Percentiles rank a stretch among this genome's conserved stretches.
Conservation (phyloP, 345 rosid genomes). For the Noccaea caerulescens region DNA sequence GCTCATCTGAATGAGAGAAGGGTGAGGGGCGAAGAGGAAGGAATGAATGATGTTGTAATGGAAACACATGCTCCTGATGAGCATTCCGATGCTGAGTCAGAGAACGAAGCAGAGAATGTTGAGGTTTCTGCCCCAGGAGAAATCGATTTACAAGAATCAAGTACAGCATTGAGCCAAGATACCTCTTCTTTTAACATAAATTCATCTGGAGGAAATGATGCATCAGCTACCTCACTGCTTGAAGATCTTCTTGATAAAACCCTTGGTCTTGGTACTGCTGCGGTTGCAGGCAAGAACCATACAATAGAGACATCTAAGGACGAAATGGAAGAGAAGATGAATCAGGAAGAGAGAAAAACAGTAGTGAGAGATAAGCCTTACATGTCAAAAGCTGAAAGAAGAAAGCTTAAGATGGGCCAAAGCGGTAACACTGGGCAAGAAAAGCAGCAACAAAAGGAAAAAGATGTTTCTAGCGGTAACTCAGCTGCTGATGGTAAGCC, state of each 20-base stretch:
- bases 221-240: constrained; percentile 64
- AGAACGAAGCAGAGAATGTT: constrained; percentile 50
- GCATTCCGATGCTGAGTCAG: constrained; percentile 67
- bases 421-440: constrained; percentile 47
- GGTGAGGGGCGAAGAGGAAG: constrained; percentile 96
- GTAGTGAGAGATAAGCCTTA: constrained; percentile 63
- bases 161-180: constrained; percentile 34
- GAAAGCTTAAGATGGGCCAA: constrained; percentile 82
- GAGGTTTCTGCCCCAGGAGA: constrained; percentile 42
- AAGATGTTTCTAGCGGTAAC: constrained; percentile 28
- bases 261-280: constrained; percentile 81
- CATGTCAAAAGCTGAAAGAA: constrained; percentile 90
- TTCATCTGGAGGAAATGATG: constrained; percentile 49
- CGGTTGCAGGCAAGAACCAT: constrained; percentile 50
- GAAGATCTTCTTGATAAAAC: constrained; percentile 96
- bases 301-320: constrained; percentile 51
- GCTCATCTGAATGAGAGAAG: constrained; percentile 96
- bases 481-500: constrained; percentile 33
- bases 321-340: constrained; percentile 48
- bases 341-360: constrained; percentile 55
- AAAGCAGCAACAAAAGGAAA: constrained; percentile 47
- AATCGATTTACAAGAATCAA: constrained; percentile 41
- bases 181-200: constrained; percentile 38
- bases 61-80: constrained; percentile 51
- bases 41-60: constrained; percentile 62